Base-by-base conservation (phyloP, 495 filamentous ascomycete species). In the Terfezia claveryi region DNA sequence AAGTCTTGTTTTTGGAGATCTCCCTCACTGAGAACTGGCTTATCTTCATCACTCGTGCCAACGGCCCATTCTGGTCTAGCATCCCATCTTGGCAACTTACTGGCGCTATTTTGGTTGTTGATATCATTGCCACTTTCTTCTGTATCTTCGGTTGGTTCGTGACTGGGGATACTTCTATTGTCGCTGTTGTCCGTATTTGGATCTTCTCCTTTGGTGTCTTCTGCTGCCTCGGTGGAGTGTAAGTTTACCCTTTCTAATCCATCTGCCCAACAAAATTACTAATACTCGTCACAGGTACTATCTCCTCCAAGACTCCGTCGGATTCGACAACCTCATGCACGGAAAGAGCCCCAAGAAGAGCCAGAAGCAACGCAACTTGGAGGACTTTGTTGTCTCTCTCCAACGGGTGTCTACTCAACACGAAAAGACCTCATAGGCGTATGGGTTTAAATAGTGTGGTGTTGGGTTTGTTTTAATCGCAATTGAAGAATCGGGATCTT, bases 11-110 rank as follows among this genome's bases (percentile, higher is more conserved):
- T 74, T 79, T 94, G 52, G 76, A 94, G 68, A 86, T 94, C 68
- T 82, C 83, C 11, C 76, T 94, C 56, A 84, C 87, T 54, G 84
- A 94, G 73, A 94, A 91, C 70, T 94, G 87, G 87, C 77, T 93
- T 50, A 94, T 94, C 71, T 89, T 94, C 73, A 87, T 93, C 68
- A 94, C 87, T 57, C 82, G 87, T 73, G 81, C 83, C 68, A 83
- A 83, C 63, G 82, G 83, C 57, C 80, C 83, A 23, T 86, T 89
- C 75, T 89, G 83, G 84, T 82, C 80, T 2, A 84, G 80, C 23
- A 72, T 80, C 49, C 87, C 87, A 14, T 92, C 87, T 52, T 83
- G 82, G 78, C 81, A 88, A 67, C 74, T 94, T 51, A 62, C 74
- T 53, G 76, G 74, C 49, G 87, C 87, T 46, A 82, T 93, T 52